Percentiles rank a stretch among this genome's conserved stretches.
Conservation (phyloP, 176 grass and related monocot species). For the Tillandsia fasciculata region DNA sequence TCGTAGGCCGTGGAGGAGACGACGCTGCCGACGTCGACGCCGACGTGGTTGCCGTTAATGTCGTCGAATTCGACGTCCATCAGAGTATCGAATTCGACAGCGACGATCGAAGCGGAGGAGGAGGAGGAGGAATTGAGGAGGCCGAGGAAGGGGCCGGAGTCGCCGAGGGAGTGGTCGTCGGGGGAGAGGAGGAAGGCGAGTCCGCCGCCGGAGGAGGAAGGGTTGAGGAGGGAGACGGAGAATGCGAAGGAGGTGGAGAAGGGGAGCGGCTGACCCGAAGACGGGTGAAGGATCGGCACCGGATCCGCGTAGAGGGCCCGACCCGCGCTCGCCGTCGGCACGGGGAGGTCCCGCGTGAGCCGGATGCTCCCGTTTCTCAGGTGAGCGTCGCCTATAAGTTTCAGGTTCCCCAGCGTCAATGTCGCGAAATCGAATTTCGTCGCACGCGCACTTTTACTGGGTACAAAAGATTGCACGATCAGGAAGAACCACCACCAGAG, state of each 20-base stretch:
- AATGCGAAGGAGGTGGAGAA: conserved; percentile 94
- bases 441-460: background rate
- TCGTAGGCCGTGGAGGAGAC: conserved; percentile 51
- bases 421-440: conserved; percentile 63
- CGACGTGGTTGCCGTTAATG: conserved; percentile 69
- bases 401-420: conserved; percentile 53
- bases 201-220: conserved; percentile 59
- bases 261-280: conserved; percentile 16
- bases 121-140: conserved; percentile 21
- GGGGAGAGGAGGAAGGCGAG: conserved; percentile 62
- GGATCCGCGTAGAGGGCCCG: conserved; percentile 60
- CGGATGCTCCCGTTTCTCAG: conserved; percentile 90
- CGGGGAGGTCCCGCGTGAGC: conserved; percentile 62
- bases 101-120: conserved; percentile 17
- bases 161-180: conserved; percentile 37
- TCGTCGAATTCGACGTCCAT: conserved; percentile 79
- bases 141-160: conserved; percentile 53
- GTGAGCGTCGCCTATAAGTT: conserved; percentile 80
- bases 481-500: background rate
- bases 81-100: conserved; percentile 87
- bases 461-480: background rate
- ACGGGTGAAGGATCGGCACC: conserved; percentile 24
- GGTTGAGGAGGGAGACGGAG: conserved; percentile 63
- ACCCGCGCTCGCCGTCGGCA: conserved; percentile 57
- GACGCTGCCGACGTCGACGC: conserved; percentile 62